Percentiles rank a stretch among this genome's conserved stretches.
These are phyloP conservation scores for Phytopythium mirpurense DNA, from an alignment of 352 stramenopile genomes.

Conservation along the genomic window DNA sequence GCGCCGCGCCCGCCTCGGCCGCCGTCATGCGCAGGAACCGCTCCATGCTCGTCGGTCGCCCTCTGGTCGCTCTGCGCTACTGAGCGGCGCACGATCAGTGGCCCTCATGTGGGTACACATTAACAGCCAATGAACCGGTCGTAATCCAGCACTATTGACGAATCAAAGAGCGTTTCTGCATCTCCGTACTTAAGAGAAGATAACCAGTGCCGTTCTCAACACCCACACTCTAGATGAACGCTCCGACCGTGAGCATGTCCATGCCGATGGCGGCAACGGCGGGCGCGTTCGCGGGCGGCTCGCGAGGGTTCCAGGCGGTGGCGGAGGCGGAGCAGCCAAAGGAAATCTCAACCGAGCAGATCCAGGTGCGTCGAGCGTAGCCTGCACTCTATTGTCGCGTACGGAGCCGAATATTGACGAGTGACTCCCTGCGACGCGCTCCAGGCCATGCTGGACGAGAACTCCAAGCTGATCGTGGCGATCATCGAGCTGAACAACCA, in stretches of 20 bases:
- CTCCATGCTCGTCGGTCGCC: slow-evolving; percentile 26
- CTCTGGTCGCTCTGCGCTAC: not conserved
- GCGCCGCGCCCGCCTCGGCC: slow-evolving; percentile 64
- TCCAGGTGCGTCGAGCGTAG: slow-evolving; percentile 43
- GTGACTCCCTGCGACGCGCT: too few species aligned
- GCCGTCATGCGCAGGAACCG: slow-evolving; percentile 74
- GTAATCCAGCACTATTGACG: slow-evolving; percentile 7
- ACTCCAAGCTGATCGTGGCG: slow-evolving; percentile 82
- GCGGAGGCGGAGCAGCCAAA: slow-evolving; percentile 49
- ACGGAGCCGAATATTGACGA: too few species aligned
- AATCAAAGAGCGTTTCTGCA: slow-evolving; percentile 12
- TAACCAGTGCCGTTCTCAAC: not conserved
- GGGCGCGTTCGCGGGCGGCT: slow-evolving; percentile 13
- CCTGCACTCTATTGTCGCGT: too few species aligned
- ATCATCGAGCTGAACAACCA: slow-evolving; percentile 87
- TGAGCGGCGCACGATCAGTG: slow-evolving; percentile 6
- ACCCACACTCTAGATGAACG: slow-evolving; percentile 11
- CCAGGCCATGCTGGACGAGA: slow-evolving; percentile 84
- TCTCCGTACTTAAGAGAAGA: slow-evolving; percentile 16
- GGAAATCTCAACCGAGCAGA: slow-evolving; percentile 76
- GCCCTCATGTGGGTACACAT: slow-evolving; percentile 12
- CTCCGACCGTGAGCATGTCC: slow-evolving; percentile 12
- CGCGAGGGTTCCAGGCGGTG: slow-evolving; percentile 15
- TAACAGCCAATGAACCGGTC: slow-evolving; percentile 21
- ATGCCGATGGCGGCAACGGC: slow-evolving; percentile 33